phyloP scores from a whole-genome alignment of 202 grass and related monocot species.

The Saccharum hybrid region DNA sequence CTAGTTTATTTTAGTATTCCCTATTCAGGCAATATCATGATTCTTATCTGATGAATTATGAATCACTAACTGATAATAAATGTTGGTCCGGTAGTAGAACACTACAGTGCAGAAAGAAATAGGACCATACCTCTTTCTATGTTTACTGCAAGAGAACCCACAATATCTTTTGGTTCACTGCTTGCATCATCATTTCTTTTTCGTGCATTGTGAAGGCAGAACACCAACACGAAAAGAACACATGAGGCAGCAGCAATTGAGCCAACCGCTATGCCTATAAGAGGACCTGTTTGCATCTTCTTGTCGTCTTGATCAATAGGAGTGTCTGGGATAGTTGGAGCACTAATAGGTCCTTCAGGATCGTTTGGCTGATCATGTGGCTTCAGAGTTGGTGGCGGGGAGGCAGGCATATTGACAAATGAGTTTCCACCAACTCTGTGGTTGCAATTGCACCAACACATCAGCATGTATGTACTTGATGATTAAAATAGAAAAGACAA shows the following conservation, averaged over 20 bases:
- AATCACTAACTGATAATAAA: background rate
- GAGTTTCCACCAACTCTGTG: slow-evolving; percentile 85
- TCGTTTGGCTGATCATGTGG: slow-evolving; percentile 43
- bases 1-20: background rate
- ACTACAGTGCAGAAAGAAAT: slow-evolving; percentile 32
- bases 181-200: slow-evolving; percentile 61
- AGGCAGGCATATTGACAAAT: slow-evolving; percentile 67
- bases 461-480: slow-evolving; percentile 29
- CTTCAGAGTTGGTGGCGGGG: slow-evolving; percentile 54
- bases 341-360: slow-evolving; percentile 46
- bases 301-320: slow-evolving; percentile 53
- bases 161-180: slow-evolving; percentile 59
- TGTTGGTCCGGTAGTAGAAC: background rate
- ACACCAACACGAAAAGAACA: slow-evolving; percentile 59
- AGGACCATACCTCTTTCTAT: slow-evolving; percentile 67
- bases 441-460: slow-evolving; percentile 53
- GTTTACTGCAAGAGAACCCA: slow-evolving; percentile 48
- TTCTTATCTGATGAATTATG: background rate
- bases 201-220: slow-evolving; percentile 55
- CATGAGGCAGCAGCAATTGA: slow-evolving; percentile 67
- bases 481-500: slow-evolving; percentile 10
- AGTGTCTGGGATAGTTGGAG: slow-evolving; percentile 41
- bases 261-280: slow-evolving; percentile 66
- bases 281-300: slow-evolving; percentile 63
- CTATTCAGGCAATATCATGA: background rate